phyloP scores from a whole-genome alignment of 768 basidiomycete species.

The Dendrothele bispora region DNA sequence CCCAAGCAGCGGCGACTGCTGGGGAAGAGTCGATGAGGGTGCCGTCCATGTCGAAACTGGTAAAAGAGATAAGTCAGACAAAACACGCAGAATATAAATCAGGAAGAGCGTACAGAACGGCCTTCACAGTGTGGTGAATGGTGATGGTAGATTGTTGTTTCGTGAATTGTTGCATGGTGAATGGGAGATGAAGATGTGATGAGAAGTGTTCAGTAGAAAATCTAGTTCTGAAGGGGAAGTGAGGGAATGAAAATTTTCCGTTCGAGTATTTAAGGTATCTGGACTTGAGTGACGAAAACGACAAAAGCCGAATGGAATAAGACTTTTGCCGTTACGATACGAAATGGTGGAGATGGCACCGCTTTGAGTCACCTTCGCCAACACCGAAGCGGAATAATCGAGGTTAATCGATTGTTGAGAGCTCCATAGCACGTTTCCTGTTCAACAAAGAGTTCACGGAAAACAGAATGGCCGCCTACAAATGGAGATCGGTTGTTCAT shows the following conservation, averaged over 20 bases:
- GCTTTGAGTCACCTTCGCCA: too few species aligned
- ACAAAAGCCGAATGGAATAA: too few species aligned
- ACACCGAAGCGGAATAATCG: too few species aligned
- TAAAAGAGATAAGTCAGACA: not conserved
- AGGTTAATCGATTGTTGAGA: too few species aligned
- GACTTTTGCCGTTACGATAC: too few species aligned
- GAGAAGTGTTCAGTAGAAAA: not conserved
- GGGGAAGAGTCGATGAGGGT: constrained; percentile 14
- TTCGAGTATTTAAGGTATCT: too few species aligned
- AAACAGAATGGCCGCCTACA: too few species aligned
- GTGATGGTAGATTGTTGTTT: not conserved
- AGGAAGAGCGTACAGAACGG: constrained; percentile 1
- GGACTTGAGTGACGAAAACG: too few species aligned
- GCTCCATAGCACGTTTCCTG: too few species aligned
- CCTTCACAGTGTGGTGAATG: constrained; percentile 6
- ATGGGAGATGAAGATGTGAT: not conserved
- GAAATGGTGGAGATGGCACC: too few species aligned
- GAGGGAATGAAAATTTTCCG: not conserved
- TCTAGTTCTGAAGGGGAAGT: not conserved
- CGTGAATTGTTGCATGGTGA: not conserved
- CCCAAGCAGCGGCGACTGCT: constrained; percentile 13
- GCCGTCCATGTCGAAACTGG: constrained; percentile 10
- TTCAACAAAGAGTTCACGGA: too few species aligned
- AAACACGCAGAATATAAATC: not conserved
- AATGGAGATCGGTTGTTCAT: too few species aligned